Evolutionary conservation across 1,284 basidiomycete species (phyloP).

Genomic region (Somion occarium): DNA sequence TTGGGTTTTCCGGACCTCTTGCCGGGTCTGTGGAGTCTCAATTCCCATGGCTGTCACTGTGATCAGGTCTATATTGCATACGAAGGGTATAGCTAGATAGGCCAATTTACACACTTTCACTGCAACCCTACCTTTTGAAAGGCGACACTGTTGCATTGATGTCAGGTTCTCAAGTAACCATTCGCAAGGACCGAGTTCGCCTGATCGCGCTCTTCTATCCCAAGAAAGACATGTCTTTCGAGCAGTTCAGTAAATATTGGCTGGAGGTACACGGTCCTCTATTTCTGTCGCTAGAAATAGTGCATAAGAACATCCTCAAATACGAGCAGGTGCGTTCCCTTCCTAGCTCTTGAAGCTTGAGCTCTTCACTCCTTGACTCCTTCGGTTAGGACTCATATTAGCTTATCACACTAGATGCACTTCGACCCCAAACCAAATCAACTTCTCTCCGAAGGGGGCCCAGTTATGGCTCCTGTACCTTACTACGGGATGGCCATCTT

Average conservation of each 20-base stretch:
- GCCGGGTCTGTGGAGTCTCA: too few species aligned
- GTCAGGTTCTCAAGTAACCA: too few species aligned
- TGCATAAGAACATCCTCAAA: slow-evolving; percentile 20
- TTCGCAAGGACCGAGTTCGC: not conserved
- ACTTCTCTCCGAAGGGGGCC: slow-evolving; percentile 6
- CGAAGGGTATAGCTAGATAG: too few species aligned
- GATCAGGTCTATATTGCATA: too few species aligned
- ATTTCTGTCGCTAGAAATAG: slow-evolving; percentile 17
- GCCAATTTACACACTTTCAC: too few species aligned
- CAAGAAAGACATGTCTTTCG: not conserved
- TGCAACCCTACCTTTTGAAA: too few species aligned
- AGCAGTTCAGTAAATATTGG: slow-evolving; percentile 14
- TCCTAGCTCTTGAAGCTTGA: not conserved
- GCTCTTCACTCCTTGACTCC: too few species aligned
- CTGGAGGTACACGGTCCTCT: slow-evolving; percentile 16
- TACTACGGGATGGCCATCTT: slow-evolving; percentile 19
- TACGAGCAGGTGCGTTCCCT: slow-evolving; percentile 19
- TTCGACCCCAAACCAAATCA: not conserved
- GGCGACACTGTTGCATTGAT: too few species aligned
- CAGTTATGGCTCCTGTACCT: slow-evolving; percentile 5
- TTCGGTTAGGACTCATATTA: too few species aligned
- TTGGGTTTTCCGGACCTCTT: too few species aligned
- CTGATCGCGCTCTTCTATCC: slow-evolving; percentile 6
- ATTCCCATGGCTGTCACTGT: too few species aligned
- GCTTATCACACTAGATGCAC: not conserved